These are phyloP conservation scores for Selenicereus undatus DNA, from an alignment of 148 eudicot genomes.

Conservation along the genomic window DNA sequence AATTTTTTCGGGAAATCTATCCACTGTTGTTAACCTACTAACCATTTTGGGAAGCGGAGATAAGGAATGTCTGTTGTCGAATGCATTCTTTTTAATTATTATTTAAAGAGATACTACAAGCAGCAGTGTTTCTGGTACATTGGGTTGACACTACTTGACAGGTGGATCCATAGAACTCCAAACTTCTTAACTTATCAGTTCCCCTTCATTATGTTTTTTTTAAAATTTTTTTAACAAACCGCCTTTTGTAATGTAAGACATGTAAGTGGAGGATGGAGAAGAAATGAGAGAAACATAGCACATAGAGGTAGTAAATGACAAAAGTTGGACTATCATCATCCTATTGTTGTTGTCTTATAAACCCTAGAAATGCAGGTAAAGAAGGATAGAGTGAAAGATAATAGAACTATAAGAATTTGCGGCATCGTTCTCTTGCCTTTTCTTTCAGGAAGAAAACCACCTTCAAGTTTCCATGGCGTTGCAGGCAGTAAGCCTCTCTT, in stretches of 20 bases:
- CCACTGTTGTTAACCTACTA: neutral
- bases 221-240: too few relatives aligned
- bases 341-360: neutral
- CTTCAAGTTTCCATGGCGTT: neutral
- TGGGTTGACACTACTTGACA: neutral
- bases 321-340: neutral
- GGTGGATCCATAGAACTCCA: too few relatives aligned
- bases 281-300: too few relatives aligned
- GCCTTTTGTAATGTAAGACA: too few relatives aligned
- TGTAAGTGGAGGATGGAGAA: too few relatives aligned
- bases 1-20: neutral
- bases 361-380: neutral
- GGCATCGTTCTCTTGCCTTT: too few relatives aligned
- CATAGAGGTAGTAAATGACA: too few relatives aligned
- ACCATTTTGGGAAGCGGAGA: neutral
- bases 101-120: neutral
- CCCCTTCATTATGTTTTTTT: too few relatives aligned
- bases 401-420: too few relatives aligned
- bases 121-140: neutral
- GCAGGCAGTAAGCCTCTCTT: too few relatives aligned
- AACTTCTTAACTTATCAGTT: too few relatives aligned
- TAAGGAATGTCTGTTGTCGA: neutral
- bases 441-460: neutral
- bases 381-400: neutral
- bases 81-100: neutral